Conservation (phyloP, 148 eudicot genomes). For the Camellia granthamiana region DNA sequence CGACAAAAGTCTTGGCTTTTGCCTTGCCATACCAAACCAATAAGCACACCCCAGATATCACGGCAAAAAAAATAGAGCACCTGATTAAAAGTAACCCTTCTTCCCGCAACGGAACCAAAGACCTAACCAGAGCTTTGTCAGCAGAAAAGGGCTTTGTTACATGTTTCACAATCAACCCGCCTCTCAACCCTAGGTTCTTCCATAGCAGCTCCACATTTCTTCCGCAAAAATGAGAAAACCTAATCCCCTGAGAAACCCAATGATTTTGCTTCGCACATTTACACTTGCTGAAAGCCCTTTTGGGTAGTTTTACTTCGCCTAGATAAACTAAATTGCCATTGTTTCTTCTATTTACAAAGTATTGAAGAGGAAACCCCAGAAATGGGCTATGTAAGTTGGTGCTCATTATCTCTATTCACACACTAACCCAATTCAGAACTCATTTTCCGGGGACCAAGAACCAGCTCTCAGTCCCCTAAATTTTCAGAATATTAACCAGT, state of each 20-base stretch:
- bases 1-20: conserved; percentile 73
- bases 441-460: conserved; percentile 56
- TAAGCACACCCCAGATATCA: conserved; percentile 84
- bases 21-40: conserved; percentile 83
- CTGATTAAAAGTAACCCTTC: conserved; percentile 81
- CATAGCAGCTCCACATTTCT: conserved; percentile 55
- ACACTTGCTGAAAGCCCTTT: conserved; percentile 30
- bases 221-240: conserved; percentile 79
- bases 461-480: conserved; percentile 47
- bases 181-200: conserved; percentile 50
- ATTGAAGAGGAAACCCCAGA: conserved; percentile 52
- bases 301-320: conserved; percentile 24
- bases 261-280: conserved; percentile 53
- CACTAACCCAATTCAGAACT: conserved; percentile 17
- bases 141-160: conserved; percentile 57
- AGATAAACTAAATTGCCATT: conserved; percentile 29
- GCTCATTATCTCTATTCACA: conserved; percentile 48
- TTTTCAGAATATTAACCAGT: conserved; percentile 15
- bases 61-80: conserved; percentile 74
- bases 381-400: conserved; percentile 54
- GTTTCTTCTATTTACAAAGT: conserved; percentile 35
- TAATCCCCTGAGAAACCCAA: conserved; percentile 63
- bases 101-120: conserved; percentile 71
- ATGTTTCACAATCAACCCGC: conserved; percentile 56
- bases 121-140: conserved; percentile 52